phyloP scores from a whole-genome alignment of 2,329 filamentous ascomycete genomes.

The Phyllosticta citriasiana region DNA sequence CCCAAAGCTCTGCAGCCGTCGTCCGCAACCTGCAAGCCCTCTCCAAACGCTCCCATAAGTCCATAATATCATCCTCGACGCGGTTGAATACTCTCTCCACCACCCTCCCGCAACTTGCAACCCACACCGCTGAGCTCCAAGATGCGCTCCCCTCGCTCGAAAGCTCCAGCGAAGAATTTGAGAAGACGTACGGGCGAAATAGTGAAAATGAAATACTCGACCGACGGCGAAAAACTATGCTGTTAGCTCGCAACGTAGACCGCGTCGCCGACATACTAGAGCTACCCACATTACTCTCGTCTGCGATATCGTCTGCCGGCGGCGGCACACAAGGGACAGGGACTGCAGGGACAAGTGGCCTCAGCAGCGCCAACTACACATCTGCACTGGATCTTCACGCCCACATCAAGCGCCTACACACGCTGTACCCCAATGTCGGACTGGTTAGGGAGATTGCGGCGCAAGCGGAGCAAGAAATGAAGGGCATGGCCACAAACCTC shows the following conservation, averaged over 20 bases:
- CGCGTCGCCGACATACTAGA: slow-evolving; percentile 85
- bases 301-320: slow-evolving; percentile 52
- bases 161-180: slow-evolving; percentile 67
- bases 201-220: slow-evolving; percentile 55
- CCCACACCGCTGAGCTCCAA: slow-evolving; percentile 56
- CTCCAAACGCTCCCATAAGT: slow-evolving; percentile 79
- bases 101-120: slow-evolving; percentile 61
- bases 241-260: slow-evolving; percentile 79
- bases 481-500: slow-evolving; percentile 76
- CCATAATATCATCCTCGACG: slow-evolving; percentile 70
- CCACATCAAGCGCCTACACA: slow-evolving; percentile 81
- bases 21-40: slow-evolving; percentile 77
- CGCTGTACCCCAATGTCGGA: slow-evolving; percentile 69
- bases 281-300: slow-evolving; percentile 73
- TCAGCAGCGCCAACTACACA: slow-evolving; percentile 60
- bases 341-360: slow-evolving; percentile 23
- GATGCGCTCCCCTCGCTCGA: slow-evolving; percentile 71
- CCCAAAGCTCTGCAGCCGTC: slow-evolving; percentile 69
- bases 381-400: slow-evolving; percentile 83
- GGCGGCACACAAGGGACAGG: slow-evolving; percentile 35
- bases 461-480: slow-evolving; percentile 81
- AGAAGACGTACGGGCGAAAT: slow-evolving; percentile 68
- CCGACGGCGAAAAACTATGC: slow-evolving; percentile 65
- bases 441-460: slow-evolving; percentile 61
- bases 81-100: slow-evolving; percentile 63